Evolutionary conservation across 1,284 basidiomycete species (phyloP).

Genomic region (Trichosporon faecale): DNA sequence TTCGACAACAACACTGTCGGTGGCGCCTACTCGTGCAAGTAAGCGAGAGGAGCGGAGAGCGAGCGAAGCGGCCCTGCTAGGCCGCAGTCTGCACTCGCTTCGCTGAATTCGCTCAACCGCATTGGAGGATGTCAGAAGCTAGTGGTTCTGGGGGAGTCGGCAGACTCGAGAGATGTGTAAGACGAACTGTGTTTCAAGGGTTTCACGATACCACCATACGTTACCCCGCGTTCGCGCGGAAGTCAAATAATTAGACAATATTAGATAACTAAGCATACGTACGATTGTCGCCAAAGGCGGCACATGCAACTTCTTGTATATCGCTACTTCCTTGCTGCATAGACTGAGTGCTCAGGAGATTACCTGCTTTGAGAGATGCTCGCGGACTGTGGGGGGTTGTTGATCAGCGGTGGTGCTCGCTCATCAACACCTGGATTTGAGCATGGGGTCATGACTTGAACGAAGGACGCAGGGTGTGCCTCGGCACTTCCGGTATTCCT

Average conservation of each 20-base stretch:
- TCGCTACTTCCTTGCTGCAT: not conserved
- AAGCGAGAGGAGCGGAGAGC: not conserved
- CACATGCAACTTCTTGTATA: not conserved
- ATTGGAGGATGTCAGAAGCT: too few relatives aligned
- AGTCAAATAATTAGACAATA: not conserved
- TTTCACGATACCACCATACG: not conserved
- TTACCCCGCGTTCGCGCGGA: not conserved
- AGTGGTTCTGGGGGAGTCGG: not conserved
- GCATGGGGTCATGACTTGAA: too few relatives aligned
- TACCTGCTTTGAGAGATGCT: too few relatives aligned
- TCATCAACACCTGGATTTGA: too few relatives aligned
- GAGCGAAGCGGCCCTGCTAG: not conserved
- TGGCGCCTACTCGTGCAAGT: constrained; percentile 18
- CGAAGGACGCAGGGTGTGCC: too few relatives aligned
- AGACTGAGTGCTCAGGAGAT: not conserved
- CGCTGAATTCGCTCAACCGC: too few relatives aligned
- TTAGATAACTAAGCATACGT: not conserved
- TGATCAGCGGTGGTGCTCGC: too few relatives aligned
- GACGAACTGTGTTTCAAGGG: not conserved
- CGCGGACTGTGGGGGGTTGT: too few relatives aligned
- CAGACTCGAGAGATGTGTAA: not conserved
- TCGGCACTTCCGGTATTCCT: too few relatives aligned
- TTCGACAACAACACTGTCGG: constrained; percentile 15
- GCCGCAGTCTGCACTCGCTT: not conserved
- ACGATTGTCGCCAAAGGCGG: not conserved